A percentile compares a stretch with the other conserved stretches of the same genome.
Evolutionary conservation across 225 moss, liverwort and hornwort genomes (phyloP).

Genomic region (Climacium dendroides): DNA sequence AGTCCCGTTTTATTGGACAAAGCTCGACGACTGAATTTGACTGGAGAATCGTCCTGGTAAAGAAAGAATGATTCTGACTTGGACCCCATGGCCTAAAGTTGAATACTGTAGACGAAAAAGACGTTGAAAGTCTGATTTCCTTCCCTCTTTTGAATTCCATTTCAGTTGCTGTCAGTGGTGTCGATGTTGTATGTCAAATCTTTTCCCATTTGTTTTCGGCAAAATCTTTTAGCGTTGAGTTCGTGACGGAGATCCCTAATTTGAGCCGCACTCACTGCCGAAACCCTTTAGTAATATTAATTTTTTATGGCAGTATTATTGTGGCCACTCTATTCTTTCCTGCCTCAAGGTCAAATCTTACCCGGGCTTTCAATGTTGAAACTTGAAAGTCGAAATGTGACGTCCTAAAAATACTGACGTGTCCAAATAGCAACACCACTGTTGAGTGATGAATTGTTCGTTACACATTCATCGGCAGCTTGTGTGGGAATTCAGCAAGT

Average conservation of each 20-base stretch:
- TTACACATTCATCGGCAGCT: neutral
- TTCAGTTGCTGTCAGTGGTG: neutral
- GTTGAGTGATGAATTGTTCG: neutral
- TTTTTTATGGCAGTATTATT: neutral
- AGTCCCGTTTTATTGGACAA: neutral
- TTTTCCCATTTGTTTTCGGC: neutral
- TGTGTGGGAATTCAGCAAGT: neutral
- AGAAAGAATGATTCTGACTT: neutral
- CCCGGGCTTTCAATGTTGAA: neutral
- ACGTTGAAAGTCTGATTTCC: neutral
- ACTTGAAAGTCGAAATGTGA: neutral
- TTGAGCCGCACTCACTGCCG: neutral
- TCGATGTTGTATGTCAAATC: neutral
- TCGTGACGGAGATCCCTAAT: neutral
- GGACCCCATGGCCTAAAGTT: neutral
- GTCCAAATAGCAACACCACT: neutral
- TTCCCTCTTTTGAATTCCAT: neutral
- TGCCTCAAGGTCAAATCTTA: neutral
- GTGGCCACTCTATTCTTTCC: neutral
- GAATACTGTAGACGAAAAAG: neutral
- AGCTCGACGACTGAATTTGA: conserved; percentile 8
- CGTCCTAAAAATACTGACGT: neutral
- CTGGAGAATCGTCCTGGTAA: neutral
- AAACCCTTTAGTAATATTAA: neutral
- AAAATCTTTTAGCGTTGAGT: neutral